Evolutionary conservation across 1,284 basidiomycete genomes (phyloP).

Genomic region (Amylostereum chailletii): DNA sequence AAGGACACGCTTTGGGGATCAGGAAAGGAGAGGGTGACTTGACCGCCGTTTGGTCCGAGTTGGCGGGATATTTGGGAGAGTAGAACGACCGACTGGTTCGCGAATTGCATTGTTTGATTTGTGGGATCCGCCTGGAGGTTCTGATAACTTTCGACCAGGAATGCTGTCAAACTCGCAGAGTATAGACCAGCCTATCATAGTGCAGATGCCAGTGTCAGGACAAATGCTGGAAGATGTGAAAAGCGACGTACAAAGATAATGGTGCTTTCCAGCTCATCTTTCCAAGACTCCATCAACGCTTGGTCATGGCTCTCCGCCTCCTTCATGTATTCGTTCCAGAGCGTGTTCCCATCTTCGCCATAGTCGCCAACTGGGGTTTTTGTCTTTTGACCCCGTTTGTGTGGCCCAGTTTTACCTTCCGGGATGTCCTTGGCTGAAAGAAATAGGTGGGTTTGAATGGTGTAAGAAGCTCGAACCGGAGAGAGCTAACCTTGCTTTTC

Average conservation of each 20-base stretch:
- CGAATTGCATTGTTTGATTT: background rate
- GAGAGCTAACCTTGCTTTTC: no score
- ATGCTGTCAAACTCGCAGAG: background rate
- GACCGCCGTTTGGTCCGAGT: background rate
- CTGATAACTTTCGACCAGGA: background rate
- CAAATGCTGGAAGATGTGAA: no score
- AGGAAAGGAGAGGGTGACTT: background rate
- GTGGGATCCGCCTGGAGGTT: background rate
- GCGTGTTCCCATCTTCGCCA: conserved; percentile 6
- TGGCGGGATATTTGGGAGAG: background rate
- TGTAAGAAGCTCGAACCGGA: no score
- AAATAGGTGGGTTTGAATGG: no score
- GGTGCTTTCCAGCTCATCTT: conserved; percentile 7
- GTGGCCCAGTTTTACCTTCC: no score
- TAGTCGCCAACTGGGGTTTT: no score
- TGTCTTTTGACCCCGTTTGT: no score
- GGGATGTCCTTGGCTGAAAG: no score
- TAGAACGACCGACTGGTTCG: background rate
- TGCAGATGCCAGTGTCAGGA: no score
- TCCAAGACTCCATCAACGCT: no score
- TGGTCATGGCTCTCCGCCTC: conserved; percentile 3
- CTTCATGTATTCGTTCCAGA: conserved; percentile 9
- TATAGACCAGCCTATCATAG: background rate
- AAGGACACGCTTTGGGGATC: background rate
- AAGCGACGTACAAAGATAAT: conserved; percentile 8